Conservation (phyloP, 495 filamentous ascomycete genomes). For the Podospora pseudoanserina region DNA sequence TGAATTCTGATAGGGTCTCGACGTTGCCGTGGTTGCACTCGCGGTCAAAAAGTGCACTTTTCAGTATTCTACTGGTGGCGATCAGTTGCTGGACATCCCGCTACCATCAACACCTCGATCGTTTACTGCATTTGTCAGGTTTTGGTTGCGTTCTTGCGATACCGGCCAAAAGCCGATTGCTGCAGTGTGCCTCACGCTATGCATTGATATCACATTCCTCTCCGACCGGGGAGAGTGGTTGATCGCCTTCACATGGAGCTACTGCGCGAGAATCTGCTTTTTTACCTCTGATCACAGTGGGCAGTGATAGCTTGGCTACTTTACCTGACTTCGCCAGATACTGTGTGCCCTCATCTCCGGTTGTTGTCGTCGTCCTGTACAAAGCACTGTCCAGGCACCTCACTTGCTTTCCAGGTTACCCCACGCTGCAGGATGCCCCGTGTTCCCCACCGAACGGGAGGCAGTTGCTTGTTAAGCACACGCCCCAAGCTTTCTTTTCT, state of each 20-base stretch:
- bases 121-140: neutral
- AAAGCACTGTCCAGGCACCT: neutral
- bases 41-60: neutral
- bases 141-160: neutral
- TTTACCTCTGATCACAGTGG: neutral
- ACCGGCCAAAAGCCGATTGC: constrained; percentile 8
- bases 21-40: constrained; percentile 8
- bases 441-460: neutral
- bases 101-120: neutral
- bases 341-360: too few species aligned
- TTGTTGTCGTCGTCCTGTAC: neutral
- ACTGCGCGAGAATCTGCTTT: neutral
- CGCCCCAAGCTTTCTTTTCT: constrained; percentile 2
- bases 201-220: constrained; percentile 24
- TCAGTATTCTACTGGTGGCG: neutral
- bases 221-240: constrained; percentile 10
- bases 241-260: constrained; percentile 14
- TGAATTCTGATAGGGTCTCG: constrained; percentile 6
- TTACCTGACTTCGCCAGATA: too few species aligned
- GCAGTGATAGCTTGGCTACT: neutral
- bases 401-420: neutral
- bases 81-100: too few species aligned
- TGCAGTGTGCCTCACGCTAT: neutral
- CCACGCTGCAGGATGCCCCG: constrained; percentile 17
- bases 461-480: neutral